Evolutionary conservation across 2,329 filamentous ascomycete genomes (phyloP).

Genomic region (Fusarium sp.): DNA sequence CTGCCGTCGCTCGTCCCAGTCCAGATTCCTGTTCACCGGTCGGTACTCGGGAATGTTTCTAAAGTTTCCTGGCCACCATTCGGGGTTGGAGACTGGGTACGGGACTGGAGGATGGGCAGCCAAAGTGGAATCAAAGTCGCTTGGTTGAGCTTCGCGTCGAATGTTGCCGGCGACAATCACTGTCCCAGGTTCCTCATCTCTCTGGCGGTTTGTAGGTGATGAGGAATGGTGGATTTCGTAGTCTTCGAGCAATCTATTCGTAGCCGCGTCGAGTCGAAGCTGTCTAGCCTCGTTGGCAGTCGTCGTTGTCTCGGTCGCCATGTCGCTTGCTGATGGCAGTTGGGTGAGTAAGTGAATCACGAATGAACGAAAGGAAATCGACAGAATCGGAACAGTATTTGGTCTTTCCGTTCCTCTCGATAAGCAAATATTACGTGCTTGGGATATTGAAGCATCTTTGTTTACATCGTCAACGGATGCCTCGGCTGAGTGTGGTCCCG

Average conservation of each 20-base stretch:
- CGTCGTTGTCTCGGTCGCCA: neutral
- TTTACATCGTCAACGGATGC: neutral
- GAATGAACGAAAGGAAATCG: neutral
- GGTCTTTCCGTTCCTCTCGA: neutral
- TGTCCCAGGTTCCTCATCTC: neutral
- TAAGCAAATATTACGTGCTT: neutral
- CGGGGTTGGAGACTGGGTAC: slow-evolving; percentile 13
- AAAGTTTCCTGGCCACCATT: neutral
- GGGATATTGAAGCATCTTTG: neutral
- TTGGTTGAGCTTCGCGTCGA: slow-evolving; percentile 6
- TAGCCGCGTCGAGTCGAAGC: neutral
- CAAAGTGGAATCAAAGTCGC: neutral
- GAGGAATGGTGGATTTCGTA: slow-evolving; percentile 9
- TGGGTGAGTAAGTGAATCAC: neutral
- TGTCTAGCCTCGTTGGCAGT: neutral
- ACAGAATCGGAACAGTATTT: neutral
- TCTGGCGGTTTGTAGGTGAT: neutral
- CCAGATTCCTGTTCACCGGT: neutral
- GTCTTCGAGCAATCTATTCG: neutral
- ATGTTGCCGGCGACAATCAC: neutral
- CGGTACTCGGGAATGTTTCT: neutral
- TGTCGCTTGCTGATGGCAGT: neutral
- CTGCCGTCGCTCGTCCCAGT: neutral
- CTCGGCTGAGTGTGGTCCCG: neutral
- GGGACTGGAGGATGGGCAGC: neutral